A percentile compares a stretch with the other conserved stretches of the same genome.
These are phyloP conservation scores for Metschnikowia corniflorae DNA, from an alignment of 805 yeast genomes.

Conservation along the genomic window DNA sequence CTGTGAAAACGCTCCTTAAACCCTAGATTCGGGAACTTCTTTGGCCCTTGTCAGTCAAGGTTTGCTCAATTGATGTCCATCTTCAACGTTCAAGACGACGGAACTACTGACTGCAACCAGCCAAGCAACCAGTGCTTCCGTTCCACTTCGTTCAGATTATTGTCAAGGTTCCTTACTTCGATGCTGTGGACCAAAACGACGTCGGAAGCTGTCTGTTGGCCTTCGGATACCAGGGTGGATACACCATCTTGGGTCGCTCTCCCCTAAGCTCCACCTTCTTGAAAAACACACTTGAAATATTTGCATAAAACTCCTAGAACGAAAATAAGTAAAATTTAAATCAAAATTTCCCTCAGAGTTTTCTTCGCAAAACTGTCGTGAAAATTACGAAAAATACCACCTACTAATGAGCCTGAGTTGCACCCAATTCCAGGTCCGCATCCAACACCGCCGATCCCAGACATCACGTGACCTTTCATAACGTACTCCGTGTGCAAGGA, in stretches of 20 bases:
- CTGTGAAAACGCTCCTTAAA: constrained; percentile 5
- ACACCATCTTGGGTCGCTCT: constrained; percentile 16
- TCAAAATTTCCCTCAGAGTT: too few relatives aligned
- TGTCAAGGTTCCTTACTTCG: constrained; percentile 7
- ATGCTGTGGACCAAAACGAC: constrained; percentile 7
- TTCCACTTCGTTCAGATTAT: constrained; percentile 13
- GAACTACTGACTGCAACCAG: constrained; percentile 11
- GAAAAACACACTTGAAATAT: too few relatives aligned
- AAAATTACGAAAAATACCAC: too few relatives aligned
- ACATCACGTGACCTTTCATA: too few relatives aligned
- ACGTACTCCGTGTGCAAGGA: too few relatives aligned
- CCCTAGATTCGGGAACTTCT: constrained; percentile 17
- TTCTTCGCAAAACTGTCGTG: too few relatives aligned
- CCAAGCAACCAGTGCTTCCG: constrained; percentile 13
- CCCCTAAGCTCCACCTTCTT: constrained; percentile 19
- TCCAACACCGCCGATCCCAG: too few relatives aligned
- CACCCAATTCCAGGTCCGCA: too few relatives aligned
- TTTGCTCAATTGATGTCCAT: neutral
- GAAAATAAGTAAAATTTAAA: too few relatives aligned
- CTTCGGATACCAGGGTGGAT: constrained; percentile 7
- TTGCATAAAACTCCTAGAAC: too few relatives aligned
- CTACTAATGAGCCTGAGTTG: too few relatives aligned
- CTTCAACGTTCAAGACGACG: neutral
- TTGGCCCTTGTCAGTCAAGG: constrained; percentile 9
- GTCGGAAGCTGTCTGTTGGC: constrained; percentile 14